A percentile compares a stretch with the other conserved stretches of the same genome.
Conservation (phyloP, 2,329 filamentous ascomycete genomes). For the Coniella vitis region DNA sequence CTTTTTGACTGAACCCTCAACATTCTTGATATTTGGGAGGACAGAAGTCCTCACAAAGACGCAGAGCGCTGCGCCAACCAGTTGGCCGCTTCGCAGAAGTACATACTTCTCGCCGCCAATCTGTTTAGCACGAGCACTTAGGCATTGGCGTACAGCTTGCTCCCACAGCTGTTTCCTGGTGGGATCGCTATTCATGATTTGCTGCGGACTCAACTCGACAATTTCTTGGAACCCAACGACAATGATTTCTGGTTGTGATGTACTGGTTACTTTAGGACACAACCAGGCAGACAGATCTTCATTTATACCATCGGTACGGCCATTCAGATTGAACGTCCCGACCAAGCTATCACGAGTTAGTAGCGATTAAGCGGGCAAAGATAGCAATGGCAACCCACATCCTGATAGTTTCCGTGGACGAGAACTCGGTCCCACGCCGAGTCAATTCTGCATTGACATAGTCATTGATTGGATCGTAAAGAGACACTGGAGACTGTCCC, state of each 20-base stretch:
- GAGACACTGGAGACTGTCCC: constrained; percentile 72
- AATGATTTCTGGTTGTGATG: constrained; percentile 73
- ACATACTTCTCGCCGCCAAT: constrained; percentile 75
- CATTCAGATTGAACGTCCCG: constrained; percentile 94
- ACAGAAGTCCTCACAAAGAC: constrained; percentile 80
- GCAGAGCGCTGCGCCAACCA: constrained; percentile 88
- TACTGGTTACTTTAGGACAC: constrained; percentile 53
- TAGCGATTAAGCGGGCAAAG: neutral
- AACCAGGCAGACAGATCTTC: constrained; percentile 84
- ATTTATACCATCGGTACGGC: constrained; percentile 68
- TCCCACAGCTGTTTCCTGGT: constrained; percentile 83
- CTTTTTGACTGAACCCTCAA: constrained; percentile 94
- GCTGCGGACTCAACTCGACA: constrained; percentile 93
- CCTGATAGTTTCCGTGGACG: constrained; percentile 64
- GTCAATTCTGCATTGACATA: constrained; percentile 72
- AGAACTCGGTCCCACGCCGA: constrained; percentile 64
- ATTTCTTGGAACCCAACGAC: constrained; percentile 96
- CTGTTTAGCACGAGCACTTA: constrained; percentile 65
- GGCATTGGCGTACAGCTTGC: constrained; percentile 63
- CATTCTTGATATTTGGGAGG: constrained; percentile 83
- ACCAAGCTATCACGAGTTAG: constrained; percentile 41
- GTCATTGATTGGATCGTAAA: constrained; percentile 94
- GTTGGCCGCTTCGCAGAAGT: constrained; percentile 80
- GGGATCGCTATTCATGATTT: constrained; percentile 98
- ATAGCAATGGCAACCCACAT: constrained; percentile 48